Evolutionary conservation across 2,329 filamentous ascomycete genomes (phyloP).

Genomic region (Alternaria sp.): DNA sequence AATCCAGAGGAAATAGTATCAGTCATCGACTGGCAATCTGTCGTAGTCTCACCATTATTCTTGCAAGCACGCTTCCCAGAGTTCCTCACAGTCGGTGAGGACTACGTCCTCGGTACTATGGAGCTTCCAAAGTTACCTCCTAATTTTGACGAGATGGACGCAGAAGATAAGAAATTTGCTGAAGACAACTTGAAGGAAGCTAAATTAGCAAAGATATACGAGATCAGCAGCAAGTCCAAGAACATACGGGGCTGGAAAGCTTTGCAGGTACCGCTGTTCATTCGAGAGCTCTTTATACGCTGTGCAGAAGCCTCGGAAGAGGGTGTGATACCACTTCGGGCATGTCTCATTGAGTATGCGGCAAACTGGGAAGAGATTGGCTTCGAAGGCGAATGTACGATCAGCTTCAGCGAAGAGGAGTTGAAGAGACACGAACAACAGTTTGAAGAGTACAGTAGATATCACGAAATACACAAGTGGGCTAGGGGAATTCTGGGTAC

Average conservation of each 20-base stretch:
- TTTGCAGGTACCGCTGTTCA: conserved; percentile 39
- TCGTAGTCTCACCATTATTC: no score
- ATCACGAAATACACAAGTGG: conserved; percentile 37
- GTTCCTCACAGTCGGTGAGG: no score
- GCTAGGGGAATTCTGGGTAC: conserved; percentile 42
- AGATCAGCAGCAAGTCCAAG: no score
- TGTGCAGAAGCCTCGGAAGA: conserved; percentile 39
- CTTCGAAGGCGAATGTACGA: conserved; percentile 37
- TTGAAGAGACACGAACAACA: conserved; percentile 37
- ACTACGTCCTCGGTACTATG: no score
- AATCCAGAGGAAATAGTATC: no score
- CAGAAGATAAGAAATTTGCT: no score
- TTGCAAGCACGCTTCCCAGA: no score
- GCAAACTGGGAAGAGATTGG: conserved; percentile 37
- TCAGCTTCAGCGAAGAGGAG: conserved; percentile 40
- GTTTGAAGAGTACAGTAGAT: conserved; percentile 44
- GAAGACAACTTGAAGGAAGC: no score
- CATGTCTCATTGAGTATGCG: conserved; percentile 46
- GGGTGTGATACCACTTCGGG: conserved; percentile 45
- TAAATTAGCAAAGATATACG: no score
- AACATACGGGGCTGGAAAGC: conserved; percentile 23
- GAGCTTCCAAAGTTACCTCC: no score
- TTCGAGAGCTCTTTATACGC: conserved; percentile 45
- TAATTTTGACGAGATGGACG: no score
- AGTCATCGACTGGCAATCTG: no score